Conservation (phyloP, 495 filamentous ascomycete species). For the Penicillium canariense region DNA sequence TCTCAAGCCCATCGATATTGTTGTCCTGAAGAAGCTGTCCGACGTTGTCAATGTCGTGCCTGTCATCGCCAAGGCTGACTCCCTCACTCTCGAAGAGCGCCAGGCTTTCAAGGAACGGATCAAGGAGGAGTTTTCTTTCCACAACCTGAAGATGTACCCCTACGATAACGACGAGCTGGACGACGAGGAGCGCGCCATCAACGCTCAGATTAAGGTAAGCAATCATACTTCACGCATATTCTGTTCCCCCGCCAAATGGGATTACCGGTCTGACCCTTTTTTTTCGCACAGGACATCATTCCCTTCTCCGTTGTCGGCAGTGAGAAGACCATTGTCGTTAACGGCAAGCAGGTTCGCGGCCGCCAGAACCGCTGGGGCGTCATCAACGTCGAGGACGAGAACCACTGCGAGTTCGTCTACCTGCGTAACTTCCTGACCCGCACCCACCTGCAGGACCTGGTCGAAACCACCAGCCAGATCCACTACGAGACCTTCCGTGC, state of each 20-base stretch:
- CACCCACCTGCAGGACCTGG: conserved; percentile 94
- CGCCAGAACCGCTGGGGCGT: conserved; percentile 99
- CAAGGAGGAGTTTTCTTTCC: conserved; percentile 99
- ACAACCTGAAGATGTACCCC: conserved; percentile 99
- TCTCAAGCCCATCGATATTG: conserved; percentile 97
- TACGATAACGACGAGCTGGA: conserved; percentile 99
- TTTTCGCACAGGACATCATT: conserved; percentile 77
- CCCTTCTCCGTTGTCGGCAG: conserved; percentile 98
- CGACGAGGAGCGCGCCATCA: conserved; percentile 90
- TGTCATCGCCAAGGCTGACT: conserved; percentile 98
- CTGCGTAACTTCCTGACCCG: conserved; percentile 96
- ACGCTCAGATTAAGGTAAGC: conserved; percentile 90
- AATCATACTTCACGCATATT: background rate
- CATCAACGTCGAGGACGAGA: conserved; percentile 99
- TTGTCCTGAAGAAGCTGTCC: conserved; percentile 97
- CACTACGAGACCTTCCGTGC: conserved; percentile 99
- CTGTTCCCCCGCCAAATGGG: too few species aligned
- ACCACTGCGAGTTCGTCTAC: conserved; percentile 99
- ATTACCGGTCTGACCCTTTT: background rate
- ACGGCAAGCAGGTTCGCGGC: conserved; percentile 95
- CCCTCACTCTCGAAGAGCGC: conserved; percentile 92
- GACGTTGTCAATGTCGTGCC: conserved; percentile 99
- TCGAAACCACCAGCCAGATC: conserved; percentile 99
- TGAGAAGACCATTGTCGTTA: conserved; percentile 95
- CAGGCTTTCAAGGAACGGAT: conserved; percentile 97